Conservation (phyloP, 371 early-diverging fungal species). For the Haplosporangium sp. region DNA sequence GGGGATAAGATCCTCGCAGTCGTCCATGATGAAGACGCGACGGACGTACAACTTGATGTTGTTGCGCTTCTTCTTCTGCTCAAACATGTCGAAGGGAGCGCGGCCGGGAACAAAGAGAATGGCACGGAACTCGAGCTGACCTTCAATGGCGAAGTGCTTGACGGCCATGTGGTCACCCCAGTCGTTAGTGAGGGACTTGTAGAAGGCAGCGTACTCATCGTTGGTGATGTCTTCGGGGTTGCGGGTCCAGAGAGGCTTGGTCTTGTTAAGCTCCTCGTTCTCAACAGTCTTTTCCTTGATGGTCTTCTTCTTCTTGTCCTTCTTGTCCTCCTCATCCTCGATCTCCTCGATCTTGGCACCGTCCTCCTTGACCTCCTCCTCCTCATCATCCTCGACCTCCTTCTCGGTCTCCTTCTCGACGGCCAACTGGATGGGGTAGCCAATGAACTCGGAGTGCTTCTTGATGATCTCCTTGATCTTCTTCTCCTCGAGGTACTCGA, state of each 20-base stretch:
- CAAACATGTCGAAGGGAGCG: conserved; percentile 75
- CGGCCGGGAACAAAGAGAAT: conserved; percentile 29
- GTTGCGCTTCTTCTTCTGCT: conserved; percentile 72
- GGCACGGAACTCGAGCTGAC: conserved; percentile 76
- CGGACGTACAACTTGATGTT: conserved; percentile 85
- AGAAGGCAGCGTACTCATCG: conserved; percentile 94
- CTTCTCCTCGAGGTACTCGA: conserved; percentile 82
- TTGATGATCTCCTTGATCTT: conserved; percentile 86
- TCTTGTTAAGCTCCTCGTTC: conserved; percentile 83
- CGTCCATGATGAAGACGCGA: conserved; percentile 84
- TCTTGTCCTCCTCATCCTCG: no score
- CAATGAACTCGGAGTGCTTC: conserved; percentile 97
- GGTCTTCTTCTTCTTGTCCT: no score
- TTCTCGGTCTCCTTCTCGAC: no score
- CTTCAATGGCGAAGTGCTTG: conserved; percentile 79
- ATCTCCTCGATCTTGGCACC: no score
- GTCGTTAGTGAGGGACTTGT: conserved; percentile 79
- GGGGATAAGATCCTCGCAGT: conserved; percentile 80
- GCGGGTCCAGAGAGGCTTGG: conserved; percentile 96
- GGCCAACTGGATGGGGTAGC: conserved; percentile 90
- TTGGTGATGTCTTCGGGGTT: conserved; percentile 78
- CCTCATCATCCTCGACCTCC: no score
- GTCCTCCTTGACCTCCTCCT: no score
- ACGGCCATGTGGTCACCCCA: conserved; percentile 87
- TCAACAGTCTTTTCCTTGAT: conserved; percentile 25